Conservation (phyloP, 176 grass and related monocot species). For the Chloris gayana region DNA sequence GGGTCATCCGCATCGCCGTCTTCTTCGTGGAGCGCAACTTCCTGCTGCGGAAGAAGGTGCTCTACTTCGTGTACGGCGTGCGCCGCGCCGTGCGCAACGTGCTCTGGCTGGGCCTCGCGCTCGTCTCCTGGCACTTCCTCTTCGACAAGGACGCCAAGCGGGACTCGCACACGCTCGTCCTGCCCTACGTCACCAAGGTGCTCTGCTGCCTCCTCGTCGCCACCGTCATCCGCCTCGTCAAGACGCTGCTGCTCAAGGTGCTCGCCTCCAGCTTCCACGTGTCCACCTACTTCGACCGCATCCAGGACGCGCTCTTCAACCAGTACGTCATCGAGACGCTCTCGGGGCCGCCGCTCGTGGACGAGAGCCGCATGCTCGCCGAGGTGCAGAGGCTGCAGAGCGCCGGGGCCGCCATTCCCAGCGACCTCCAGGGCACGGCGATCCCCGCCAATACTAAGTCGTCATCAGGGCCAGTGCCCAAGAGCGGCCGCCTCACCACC, state of each 20-base stretch:
- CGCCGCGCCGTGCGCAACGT: constrained; percentile 79
- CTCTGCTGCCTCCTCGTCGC: constrained; percentile 84
- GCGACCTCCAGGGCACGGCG: constrained; percentile 54
- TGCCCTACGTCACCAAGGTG: constrained; percentile 88
- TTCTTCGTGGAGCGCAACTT: constrained; percentile 94
- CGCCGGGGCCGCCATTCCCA: constrained; percentile 65
- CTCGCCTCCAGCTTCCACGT: constrained; percentile 95
- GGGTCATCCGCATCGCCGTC: constrained; percentile 73
- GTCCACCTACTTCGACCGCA: constrained; percentile 96
- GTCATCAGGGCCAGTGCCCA: constrained; percentile 30
- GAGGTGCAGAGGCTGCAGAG: constrained; percentile 84
- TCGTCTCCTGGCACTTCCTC: constrained; percentile 74
- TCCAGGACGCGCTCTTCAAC: constrained; percentile 95
- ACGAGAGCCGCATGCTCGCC: constrained; percentile 69
- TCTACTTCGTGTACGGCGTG: constrained; percentile 98
- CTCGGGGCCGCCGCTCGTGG: constrained; percentile 73
- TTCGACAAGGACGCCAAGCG: constrained; percentile 60
- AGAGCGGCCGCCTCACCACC: constrained; percentile 48
- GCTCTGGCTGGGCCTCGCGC: constrained; percentile 89
- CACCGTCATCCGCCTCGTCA: constrained; percentile 73
- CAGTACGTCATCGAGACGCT: constrained; percentile 97
- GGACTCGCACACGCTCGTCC: constrained; percentile 48
- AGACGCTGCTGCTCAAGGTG: constrained; percentile 93
- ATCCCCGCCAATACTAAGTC: constrained; percentile 41
- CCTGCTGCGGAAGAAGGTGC: constrained; percentile 77